Percentiles rank a stretch among this genome's conserved stretches.
Conservation (phyloP, 352 stramenopile species). For the Halophytophthora polymorphica region DNA sequence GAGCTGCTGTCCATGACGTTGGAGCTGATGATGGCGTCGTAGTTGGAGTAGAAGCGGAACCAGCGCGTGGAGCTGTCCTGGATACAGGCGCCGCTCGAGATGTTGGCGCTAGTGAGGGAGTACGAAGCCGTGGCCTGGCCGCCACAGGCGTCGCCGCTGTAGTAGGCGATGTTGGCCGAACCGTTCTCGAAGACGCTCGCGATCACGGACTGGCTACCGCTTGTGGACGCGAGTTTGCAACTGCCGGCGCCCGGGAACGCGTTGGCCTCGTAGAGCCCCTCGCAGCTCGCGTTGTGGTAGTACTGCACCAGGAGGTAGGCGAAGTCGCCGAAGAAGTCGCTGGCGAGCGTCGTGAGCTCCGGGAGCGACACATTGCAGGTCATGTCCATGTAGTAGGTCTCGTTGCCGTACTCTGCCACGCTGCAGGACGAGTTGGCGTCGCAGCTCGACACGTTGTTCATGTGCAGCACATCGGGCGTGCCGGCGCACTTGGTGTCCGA, state of each 20-base stretch:
- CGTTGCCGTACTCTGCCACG: background rate
- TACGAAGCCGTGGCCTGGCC: background rate
- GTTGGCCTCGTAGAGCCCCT: background rate
- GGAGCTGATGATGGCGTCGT: conserved; percentile 17
- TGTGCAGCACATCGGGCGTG: background rate
- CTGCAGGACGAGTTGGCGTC: background rate
- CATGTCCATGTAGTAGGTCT: background rate
- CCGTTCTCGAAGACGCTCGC: background rate
- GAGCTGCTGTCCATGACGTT: conserved; percentile 9
- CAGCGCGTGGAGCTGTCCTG: background rate
- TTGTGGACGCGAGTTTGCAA: background rate
- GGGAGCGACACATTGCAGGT: background rate
- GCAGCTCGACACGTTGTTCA: background rate
- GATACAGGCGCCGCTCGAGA: background rate
- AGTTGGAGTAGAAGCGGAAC: conserved; percentile 18
- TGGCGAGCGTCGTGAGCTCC: background rate
- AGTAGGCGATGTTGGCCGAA: background rate
- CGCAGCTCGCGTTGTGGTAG: background rate
- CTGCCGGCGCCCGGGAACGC: background rate
- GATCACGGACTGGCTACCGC: background rate
- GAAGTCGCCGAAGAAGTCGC: background rate
- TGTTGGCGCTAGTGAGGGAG: background rate
- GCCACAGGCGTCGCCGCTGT: background rate
- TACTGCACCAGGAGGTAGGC: background rate
- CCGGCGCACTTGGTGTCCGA: conserved; percentile 2